Percentiles rank a stretch among this genome's conserved stretches.
These are phyloP conservation scores for Saccharomycopsis lassenensis DNA, from an alignment of 805 yeast species.

Conservation along the genomic window DNA sequence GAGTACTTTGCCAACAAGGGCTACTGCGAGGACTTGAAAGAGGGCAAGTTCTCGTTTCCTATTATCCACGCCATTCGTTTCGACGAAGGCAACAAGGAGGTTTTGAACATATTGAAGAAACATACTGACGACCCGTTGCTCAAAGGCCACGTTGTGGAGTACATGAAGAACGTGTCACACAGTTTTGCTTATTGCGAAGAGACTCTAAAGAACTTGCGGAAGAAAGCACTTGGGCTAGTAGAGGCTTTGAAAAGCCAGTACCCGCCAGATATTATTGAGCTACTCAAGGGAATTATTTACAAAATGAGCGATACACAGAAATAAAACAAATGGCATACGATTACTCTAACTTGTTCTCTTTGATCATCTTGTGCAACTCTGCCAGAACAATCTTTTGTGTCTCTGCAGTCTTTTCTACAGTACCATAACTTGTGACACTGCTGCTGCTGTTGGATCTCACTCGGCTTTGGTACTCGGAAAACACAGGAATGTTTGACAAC, in stretches of 20 bases:
- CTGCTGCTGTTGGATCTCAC: constrained; percentile 8
- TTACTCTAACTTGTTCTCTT: not conserved
- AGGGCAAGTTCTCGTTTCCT: constrained; percentile 84
- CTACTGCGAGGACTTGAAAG: constrained; percentile 74
- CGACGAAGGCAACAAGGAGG: constrained; percentile 28
- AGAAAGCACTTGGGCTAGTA: constrained; percentile 21
- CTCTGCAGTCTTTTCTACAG: not conserved
- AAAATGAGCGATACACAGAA: no score
- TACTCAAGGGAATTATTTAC: no score
- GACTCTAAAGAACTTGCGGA: constrained; percentile 23
- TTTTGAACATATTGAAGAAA: constrained; percentile 40
- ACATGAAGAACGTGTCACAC: constrained; percentile 30
- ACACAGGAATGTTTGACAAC: constrained; percentile 53
- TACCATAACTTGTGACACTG: constrained; percentile 4
- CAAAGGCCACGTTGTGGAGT: constrained; percentile 40
- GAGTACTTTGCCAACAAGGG: constrained; percentile 56
- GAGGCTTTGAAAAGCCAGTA: no score
- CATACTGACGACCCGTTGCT: constrained; percentile 39
- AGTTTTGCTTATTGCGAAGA: constrained; percentile 31
- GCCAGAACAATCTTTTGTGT: not conserved
- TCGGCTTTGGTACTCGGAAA: constrained; percentile 21
- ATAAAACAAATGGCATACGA: no score
- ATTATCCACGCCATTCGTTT: constrained; percentile 52
- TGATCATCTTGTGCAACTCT: not conserved
- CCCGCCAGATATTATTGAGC: no score